Conservation (phyloP, 2,329 filamentous ascomycete genomes). For the Metarhizium robertsii region DNA sequence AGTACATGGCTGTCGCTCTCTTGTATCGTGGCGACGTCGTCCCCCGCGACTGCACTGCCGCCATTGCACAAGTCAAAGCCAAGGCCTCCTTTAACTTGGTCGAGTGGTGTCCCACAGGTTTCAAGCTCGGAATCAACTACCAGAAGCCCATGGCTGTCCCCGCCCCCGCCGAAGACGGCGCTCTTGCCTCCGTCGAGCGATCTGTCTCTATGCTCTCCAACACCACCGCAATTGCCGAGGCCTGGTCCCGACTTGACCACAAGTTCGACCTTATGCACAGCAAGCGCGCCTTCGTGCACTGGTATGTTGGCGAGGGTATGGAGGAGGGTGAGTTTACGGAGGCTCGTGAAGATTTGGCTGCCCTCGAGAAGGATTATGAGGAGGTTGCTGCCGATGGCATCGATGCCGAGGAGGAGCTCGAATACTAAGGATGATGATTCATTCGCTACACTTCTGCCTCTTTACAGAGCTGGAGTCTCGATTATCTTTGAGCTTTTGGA, state of each 20-base stretch:
- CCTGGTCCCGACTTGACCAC: slow-evolving; percentile 63
- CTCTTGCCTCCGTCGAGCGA: slow-evolving; percentile 52
- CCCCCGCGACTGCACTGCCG: slow-evolving; percentile 58
- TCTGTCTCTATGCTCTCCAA: slow-evolving; percentile 65
- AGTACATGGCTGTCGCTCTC: slow-evolving; percentile 67
- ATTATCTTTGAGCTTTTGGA: not conserved
- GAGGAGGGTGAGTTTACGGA: slow-evolving; percentile 87
- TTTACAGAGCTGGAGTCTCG: not conserved
- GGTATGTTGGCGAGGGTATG: slow-evolving; percentile 85
- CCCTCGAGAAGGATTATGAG: slow-evolving; percentile 79
- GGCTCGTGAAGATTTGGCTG: slow-evolving; percentile 76
- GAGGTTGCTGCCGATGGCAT: slow-evolving; percentile 70
- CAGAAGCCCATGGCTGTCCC: slow-evolving; percentile 56
- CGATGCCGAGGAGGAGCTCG: slow-evolving; percentile 53
- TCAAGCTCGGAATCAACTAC: slow-evolving; percentile 71
- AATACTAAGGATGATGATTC: slow-evolving; percentile 56
- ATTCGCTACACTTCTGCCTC: not conserved
- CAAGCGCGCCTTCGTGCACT: slow-evolving; percentile 69
- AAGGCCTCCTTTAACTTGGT: slow-evolving; percentile 66
- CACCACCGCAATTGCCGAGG: slow-evolving; percentile 65
- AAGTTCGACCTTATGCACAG: slow-evolving; percentile 74
- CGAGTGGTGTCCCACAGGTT: slow-evolving; percentile 67
- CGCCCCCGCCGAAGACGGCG: slow-evolving; percentile 42
- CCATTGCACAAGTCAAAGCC: slow-evolving; percentile 58
- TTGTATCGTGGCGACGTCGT: slow-evolving; percentile 65